Base-by-base conservation (phyloP, 306 rosid genomes). In the Cicer judaicum region DNA sequence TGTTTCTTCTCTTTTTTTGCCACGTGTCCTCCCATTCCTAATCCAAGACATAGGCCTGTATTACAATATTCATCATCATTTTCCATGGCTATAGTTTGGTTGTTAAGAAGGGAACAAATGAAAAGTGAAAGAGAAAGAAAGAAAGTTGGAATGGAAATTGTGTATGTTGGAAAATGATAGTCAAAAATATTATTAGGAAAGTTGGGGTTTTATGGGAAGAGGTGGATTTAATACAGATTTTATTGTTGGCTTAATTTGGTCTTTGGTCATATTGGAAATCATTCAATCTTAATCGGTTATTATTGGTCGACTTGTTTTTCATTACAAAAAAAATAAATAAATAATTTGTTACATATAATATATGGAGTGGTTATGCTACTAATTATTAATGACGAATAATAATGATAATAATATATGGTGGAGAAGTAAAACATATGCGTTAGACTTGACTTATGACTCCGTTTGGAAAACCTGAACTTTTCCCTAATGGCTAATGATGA, bases 1-100 rank as follows among this genome's bases (percentile, higher is more conserved):
- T 44, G 21, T 11, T 75, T 57, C 79, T 72, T 57, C 74, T 66
- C 67, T 60, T 64, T 81, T 53, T 68, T 78, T 10, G 86, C 77
- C 15, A 53, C 80, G 75, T 80, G 73, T n/a, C 75, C 54, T 40
- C 98, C 95, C 15, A 89, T 80, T 1, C 98, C 95, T 13, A 89
- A 80, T 1, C 88, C 96, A 2, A 93, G 90, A 59, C 69, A 68
- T 3, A 90, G 81, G 70, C 84, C 79, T 19, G 92, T 83, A 76
- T 72, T 89, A 87, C 88, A 86, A 84, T 87, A 85, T 38, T 80
- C 71, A 13, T 78, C 85, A 44, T 68, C 69, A 50, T 76, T 80
- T 74, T 80, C 90, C 96, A 89, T 89, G 75, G 75, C 16, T 57
- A 6, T 2, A 57, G 2, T 24, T 11, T 57, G 34, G 34, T 29